Evolutionary conservation across 1,284 basidiomycete genomes (phyloP), one percentile per base, ranked within the genome.

Genomic region (Mycosarcoma maydis): DNA sequence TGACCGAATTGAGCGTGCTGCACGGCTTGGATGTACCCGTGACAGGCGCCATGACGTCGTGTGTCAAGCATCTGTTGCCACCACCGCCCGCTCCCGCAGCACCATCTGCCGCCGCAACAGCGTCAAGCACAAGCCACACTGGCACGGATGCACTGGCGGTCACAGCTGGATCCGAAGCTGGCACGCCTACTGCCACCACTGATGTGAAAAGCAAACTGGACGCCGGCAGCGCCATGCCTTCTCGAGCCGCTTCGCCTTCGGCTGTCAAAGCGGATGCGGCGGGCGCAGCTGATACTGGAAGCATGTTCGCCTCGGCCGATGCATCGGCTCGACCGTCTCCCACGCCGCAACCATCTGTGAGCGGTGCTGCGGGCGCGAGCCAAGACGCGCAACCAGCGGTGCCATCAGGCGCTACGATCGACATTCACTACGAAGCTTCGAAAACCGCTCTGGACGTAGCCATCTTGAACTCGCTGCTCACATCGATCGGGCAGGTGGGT

Each of bases 381-480:
- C 40, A 44, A 19, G 34, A 34, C 4, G 6, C 44, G 8, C 20
- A 24, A 16, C 50, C 52, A 10, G 22, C 44, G 7, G 26, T 30
- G 1, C 50, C 67, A 3, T 20, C 47, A 3, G 29, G 23, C 17
- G 51, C 62, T 3, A 55, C 62, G 3, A 89, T 93, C 74, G 92
- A 94, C 80, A 87, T 94, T 6, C 86, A 85, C 52, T 88, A 87
- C 70, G 94, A 97, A 83, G 90, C 95, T 24, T 89, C 90, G 82
- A 93, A 94, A 82, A 86, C 95, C 34, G 92, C 95, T 0, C 85
- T 98, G 49, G 96, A 98, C 78, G 90, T 92, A 11, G 96, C 94
- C 3, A 91, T 98, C 64, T 92, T 93, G 82, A 55, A 68, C 58
- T 59, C 60, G n/a, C 88, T 94, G 16, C 86, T 92, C 9, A 89